Conservation (phyloP, 2,329 filamentous ascomycete genomes). For the Arthrinium phaeospermum region DNA sequence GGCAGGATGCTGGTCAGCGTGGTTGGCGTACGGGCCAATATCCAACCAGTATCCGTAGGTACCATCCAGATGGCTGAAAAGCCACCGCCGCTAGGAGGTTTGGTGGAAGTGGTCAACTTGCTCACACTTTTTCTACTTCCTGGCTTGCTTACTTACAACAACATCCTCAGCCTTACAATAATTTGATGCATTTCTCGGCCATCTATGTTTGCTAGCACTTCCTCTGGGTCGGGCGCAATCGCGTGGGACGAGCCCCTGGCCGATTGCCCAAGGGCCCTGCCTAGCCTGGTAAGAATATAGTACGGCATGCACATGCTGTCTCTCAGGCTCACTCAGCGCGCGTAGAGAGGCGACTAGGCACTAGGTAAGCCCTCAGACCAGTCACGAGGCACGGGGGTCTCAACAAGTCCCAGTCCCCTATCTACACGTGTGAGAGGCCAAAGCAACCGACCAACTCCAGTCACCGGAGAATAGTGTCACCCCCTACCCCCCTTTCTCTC, state of each 20-base stretch:
- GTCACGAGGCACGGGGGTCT: neutral
- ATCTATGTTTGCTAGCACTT: neutral
- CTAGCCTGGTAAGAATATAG: neutral
- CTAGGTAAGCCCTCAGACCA: neutral
- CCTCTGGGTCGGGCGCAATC: neutral
- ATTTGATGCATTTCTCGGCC: neutral
- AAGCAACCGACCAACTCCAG: neutral
- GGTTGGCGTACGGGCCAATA: neutral
- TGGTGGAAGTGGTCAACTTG: neutral
- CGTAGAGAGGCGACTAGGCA: neutral
- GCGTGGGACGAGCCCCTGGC: neutral
- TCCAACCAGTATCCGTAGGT: neutral
- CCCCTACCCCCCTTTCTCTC: neutral
- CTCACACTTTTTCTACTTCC: neutral
- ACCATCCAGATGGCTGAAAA: neutral
- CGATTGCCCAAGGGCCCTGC: neutral
- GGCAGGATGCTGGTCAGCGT: neutral
- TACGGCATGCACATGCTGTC: neutral
- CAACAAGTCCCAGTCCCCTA: neutral
- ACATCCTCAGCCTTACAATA: slow-evolving; percentile 2
- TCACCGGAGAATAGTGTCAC: neutral
- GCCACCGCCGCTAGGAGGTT: neutral
- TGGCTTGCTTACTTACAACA: neutral
- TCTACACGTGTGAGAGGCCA: too few species aligned
- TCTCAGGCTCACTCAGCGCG: neutral